Evolutionary conservation across 768 basidiomycete genomes (phyloP), one percentile per base, ranked within the genome.

Genomic region (Termitomyces sp.): DNA sequence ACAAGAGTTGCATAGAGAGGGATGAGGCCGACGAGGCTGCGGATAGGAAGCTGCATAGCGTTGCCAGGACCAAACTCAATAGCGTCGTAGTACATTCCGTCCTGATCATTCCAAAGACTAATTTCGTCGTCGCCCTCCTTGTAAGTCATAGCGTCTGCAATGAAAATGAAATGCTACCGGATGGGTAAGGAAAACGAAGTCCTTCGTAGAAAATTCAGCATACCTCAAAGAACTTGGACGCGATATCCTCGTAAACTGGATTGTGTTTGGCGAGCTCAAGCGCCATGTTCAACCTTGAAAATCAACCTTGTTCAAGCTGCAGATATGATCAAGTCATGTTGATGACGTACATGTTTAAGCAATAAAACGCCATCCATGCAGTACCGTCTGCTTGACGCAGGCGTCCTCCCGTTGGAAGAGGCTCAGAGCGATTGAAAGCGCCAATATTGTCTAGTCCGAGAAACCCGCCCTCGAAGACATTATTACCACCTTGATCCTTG

Each of bases 291-390:
- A 99, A 71, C 93, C 92, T 94, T 55, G 8, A 9, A 32, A 48
- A 54, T 58, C 58, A 19, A 37, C 49, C 40, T 53, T 3, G 28
- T 28, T n/a, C 15, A 24, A 42, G 38, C 37, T 38, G 19, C 7
- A 26, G 26, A 1, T 9, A 37, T 26, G 14, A 38, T 26, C 10
- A 30, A 48, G 28, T 9, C 12, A 56, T 35, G 30, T 49, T 42
- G 37, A 34, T 9, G 28, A 63, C 83, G 62, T 57, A 91, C 97
- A 98, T 98, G 66, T 97, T 97, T 55, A 98, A 71, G 62, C 88
- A 93, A 71, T 96, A 99, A 75, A 98, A 99, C 32, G 94, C 97
- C 97, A 99, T 99, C 97, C 97, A 99, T 0, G 96, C 93, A 6
- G 97, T 99, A 9, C 96, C 96, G 67, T 99, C 97, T 8, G 97